A percentile compares a stretch with the other conserved stretches of the same genome.
These are phyloP conservation scores for Mycena venus DNA, from an alignment of 768 basidiomycete genomes.

Conservation along the genomic window DNA sequence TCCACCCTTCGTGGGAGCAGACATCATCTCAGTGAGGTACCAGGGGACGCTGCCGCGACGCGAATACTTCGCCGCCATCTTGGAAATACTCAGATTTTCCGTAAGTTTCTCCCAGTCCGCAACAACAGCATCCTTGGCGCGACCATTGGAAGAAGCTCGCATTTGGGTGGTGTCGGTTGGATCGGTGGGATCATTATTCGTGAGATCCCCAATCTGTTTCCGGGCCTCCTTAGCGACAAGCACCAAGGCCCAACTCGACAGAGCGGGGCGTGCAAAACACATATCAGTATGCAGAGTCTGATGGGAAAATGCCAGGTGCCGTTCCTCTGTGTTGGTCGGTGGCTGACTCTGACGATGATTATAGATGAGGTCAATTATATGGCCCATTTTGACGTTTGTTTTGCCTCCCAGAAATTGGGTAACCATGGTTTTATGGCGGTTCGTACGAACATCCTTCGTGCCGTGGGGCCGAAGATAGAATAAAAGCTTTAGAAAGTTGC, in stretches of 20 bases:
- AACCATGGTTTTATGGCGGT: background rate
- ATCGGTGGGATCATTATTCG: too few species aligned
- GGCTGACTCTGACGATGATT: too few species aligned
- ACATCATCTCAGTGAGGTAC: too few species aligned
- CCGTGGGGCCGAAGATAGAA: background rate
- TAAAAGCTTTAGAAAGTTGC: background rate
- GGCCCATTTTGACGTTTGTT: constrained; percentile 23
- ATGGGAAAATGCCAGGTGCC: background rate
- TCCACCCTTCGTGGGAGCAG: too few species aligned
- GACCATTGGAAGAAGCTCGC: constrained; percentile 18
- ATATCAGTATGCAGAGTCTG: background rate
- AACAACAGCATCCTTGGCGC: background rate
- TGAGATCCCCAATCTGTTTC: too few species aligned
- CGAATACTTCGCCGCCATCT: constrained; percentile 24
- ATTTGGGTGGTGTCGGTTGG: too few species aligned
- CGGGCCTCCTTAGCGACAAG: constrained; percentile 2
- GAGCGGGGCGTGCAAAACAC: too few species aligned
- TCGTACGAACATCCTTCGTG: background rate
- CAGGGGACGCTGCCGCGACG: too few species aligned
- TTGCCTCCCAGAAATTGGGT: constrained; percentile 15
- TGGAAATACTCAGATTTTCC: constrained; percentile 30
- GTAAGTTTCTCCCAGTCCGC: constrained; percentile 32
- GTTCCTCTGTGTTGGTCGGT: background rate
- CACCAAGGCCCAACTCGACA: constrained; percentile 9
- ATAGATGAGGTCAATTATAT: too few species aligned